Conservation (phyloP, 192 early-diverging fungal species). For the Backusella tuberculispora region DNA sequence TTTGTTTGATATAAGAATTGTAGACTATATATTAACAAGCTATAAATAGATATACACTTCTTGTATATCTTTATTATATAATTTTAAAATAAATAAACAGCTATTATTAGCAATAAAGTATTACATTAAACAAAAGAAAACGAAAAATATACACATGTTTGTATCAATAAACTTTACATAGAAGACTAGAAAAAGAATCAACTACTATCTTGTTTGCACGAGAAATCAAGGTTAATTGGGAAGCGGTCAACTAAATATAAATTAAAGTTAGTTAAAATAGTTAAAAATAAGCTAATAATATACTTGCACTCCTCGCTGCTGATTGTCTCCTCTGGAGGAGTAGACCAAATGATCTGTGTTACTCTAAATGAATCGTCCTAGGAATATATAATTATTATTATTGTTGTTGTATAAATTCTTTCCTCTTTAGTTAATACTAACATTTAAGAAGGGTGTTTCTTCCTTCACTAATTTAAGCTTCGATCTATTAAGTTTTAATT, state of each 20-base stretch:
- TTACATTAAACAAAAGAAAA: too few relatives aligned
- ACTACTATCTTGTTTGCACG: not conserved
- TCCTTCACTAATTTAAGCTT: conserved; percentile 76
- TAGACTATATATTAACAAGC: too few relatives aligned
- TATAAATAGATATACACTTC: too few relatives aligned
- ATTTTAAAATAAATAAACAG: too few relatives aligned
- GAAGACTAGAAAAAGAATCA: too few relatives aligned
- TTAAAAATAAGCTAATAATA: not conserved
- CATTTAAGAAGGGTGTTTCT: conserved; percentile 57
- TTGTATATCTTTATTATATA: too few relatives aligned
- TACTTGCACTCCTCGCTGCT: not conserved
- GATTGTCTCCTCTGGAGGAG: conserved; percentile 7
- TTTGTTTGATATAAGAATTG: too few relatives aligned
- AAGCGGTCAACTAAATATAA: not conserved
- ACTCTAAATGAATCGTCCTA: conserved; percentile 37
- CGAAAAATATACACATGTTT: too few relatives aligned
- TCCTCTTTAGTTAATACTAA: conserved; percentile 24
- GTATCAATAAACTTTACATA: too few relatives aligned
- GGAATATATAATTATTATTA: not conserved
- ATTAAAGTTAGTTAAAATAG: not conserved
- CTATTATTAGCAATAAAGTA: too few relatives aligned
- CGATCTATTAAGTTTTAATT: conserved; percentile 78
- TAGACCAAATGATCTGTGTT: conserved; percentile 35
- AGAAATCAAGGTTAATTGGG: not conserved
- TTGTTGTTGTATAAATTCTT: not conserved